Conservation (phyloP, 805 yeast genomes). For the Wickerhamomyces queroliae region DNA sequence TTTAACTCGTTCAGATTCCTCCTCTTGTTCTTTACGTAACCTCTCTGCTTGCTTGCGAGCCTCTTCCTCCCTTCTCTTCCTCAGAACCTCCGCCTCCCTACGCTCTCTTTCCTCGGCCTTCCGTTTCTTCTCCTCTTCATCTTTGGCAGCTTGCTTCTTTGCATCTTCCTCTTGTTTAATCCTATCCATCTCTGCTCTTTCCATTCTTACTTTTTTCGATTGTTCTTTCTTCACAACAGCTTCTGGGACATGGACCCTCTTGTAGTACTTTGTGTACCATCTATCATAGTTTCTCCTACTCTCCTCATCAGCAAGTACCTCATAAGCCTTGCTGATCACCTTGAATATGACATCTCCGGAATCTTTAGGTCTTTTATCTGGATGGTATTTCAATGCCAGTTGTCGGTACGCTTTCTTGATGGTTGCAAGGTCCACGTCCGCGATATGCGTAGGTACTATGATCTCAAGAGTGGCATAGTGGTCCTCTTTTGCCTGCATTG, state of each 20-base stretch:
- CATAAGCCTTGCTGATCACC: conserved; percentile 11
- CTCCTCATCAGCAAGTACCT: conserved; percentile 4
- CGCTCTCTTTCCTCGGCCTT: conserved; percentile 1
- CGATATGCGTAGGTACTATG: conserved; percentile 35
- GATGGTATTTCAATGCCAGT: conserved; percentile 66
- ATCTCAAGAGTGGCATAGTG: conserved; percentile 63
- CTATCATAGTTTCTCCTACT: conserved; percentile 7
- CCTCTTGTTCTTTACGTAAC: not conserved
- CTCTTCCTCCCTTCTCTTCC: not conserved
- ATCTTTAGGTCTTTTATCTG: conserved; percentile 58
- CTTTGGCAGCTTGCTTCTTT: not conserved
- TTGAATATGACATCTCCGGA: conserved; percentile 14
- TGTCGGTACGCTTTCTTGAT: conserved; percentile 73
- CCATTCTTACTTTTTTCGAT: not conserved
- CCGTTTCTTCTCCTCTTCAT: conserved; percentile 1
- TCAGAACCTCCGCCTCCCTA: not conserved
- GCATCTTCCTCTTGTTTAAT: conserved; percentile 2
- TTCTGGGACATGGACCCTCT: conserved; percentile 4
- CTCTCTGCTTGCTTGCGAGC: not conserved
- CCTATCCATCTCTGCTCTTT: not conserved
- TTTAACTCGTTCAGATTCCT: not conserved
- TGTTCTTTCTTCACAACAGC: conserved; percentile 3
- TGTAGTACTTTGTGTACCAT: conserved; percentile 12
- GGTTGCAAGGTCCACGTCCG: conserved; percentile 34
- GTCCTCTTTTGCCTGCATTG: conserved; percentile 26